Evolutionary conservation across 257 asterid genomes (phyloP).

Genomic region (Handroanthus guayacan): DNA sequence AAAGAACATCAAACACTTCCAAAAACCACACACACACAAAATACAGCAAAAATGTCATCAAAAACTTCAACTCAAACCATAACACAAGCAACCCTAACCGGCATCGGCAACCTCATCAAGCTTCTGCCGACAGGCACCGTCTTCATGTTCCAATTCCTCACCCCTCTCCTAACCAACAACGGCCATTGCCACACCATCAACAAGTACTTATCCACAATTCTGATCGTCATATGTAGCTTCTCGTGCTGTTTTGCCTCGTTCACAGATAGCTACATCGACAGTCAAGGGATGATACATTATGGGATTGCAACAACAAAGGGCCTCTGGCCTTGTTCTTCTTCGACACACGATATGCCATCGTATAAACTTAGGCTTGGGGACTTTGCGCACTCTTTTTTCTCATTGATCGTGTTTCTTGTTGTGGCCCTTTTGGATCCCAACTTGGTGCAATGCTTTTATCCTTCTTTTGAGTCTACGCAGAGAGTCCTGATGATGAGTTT

Average conservation of each 20-base stretch:
- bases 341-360: conserved; percentile 41
- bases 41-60: conserved; percentile 43
- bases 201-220: conserved; percentile 51
- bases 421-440: conserved; percentile 59
- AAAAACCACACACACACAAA: not conserved
- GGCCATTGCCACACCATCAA: conserved; percentile 56
- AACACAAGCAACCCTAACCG: conserved; percentile 40
- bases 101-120: conserved; percentile 57
- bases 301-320: conserved; percentile 71
- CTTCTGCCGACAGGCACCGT: conserved; percentile 66
- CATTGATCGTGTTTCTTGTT: conserved; percentile 51
- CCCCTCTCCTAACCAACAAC: conserved; percentile 64
- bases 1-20: not conserved
- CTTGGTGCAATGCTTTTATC: conserved; percentile 59
- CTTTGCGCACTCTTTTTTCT: conserved; percentile 56
- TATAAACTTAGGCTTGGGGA: conserved; percentile 56
- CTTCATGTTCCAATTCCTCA: conserved; percentile 59
- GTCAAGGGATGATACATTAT: conserved; percentile 50
- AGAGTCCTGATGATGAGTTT: conserved; percentile 52
- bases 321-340: conserved; percentile 50
- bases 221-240: conserved; percentile 48
- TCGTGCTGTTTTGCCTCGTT: conserved; percentile 62
- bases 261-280: conserved; percentile 63
- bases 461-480: conserved; percentile 50
- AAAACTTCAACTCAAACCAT: conserved; percentile 17